Conservation (phyloP, 176 grass and related monocot species). For the Metroxylon sagu region DNA sequence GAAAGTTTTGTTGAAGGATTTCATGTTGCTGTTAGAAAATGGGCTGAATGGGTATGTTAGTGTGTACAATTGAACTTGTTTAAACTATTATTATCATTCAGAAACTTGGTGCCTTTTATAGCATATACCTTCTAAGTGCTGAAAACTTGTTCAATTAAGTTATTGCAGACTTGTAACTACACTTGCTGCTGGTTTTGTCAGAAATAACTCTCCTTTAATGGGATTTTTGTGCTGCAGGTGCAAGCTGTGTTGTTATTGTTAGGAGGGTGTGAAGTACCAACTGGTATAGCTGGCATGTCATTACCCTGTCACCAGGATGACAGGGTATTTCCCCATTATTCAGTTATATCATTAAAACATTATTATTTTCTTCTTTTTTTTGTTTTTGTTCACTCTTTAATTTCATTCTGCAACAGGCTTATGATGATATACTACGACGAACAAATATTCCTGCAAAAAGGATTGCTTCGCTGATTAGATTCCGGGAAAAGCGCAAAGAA, state of each 20-base stretch:
- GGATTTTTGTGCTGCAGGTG: conserved; percentile 47
- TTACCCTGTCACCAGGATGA: conserved; percentile 45
- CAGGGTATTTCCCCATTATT: conserved; percentile 28
- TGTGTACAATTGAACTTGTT: too few relatives aligned
- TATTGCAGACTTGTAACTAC: too few relatives aligned
- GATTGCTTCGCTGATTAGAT: conserved; percentile 80
- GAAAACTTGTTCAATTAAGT: too few relatives aligned
- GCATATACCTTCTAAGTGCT: too few relatives aligned
- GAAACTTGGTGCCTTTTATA: too few relatives aligned
- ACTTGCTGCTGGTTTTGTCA: too few relatives aligned
- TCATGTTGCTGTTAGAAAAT: too few relatives aligned
- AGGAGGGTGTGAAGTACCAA: conserved; percentile 59
- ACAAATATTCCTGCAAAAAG: conserved; percentile 82
- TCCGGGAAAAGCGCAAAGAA: conserved; percentile 88
- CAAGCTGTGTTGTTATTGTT: conserved; percentile 72
- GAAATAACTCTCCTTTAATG: conserved; percentile 1
- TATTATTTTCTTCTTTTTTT: neutral
- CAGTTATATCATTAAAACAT: neutral
- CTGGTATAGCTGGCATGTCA: conserved; percentile 29
- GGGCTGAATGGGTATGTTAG: too few relatives aligned
- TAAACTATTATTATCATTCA: too few relatives aligned
- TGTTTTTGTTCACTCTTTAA: conserved; percentile 5
- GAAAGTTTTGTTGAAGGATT: too few relatives aligned
- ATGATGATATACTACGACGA: conserved; percentile 74
- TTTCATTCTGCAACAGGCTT: conserved; percentile 42